Evolutionary conservation across 768 basidiomycete species (phyloP), one percentile per base, ranked within the genome.

Genomic region (Leccinellum rugosiceps): DNA sequence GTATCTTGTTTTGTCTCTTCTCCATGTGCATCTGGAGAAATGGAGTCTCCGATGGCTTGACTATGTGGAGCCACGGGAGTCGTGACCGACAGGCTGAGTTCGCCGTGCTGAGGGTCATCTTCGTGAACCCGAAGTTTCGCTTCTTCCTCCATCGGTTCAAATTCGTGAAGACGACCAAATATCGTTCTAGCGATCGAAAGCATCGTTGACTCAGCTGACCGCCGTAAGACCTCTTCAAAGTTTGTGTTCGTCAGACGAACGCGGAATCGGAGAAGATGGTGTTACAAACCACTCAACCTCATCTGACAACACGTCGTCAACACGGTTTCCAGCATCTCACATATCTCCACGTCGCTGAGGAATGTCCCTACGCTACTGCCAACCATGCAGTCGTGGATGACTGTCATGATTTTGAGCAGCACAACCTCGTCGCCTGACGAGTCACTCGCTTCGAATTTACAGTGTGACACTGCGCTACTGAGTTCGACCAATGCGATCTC

Each of bases 371-470:
- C 84, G 56, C 73, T 75, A 56, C 69, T 73, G 52, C 85, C 80
- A 61, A 87, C 87, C 61, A 97, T 78, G 65, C 90, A 88, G 61
- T 90, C 85, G 59, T 92, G 85, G 52, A 96, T 94, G 17, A 98
- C 87, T 8, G 87, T 82, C 79, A 98, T 84, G 58, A 98, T 94
- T 71, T 87, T 91, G 61, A 96, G 80, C 7, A 98, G 78, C 9
- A 98, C 95, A 8, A 97, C 90, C 72, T 99, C 97, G 73, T 99
- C 97, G 6, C 93, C 91, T n/a, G 94, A 93, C 2, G 92, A 92
- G 69, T 98, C 94, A 66, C 92, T 96, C 4, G 92, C 92, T 74
- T 98, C 96, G 68, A 99, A 99, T 75, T 96, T 94, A 80, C 96
- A 98, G 67, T 93, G 92, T 6, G 96, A 93, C 13, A 95, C 84